Evolutionary conservation across 108 stramenopile genomes (phyloP).

Genomic region (Pseudonitzschia multistriata): DNA sequence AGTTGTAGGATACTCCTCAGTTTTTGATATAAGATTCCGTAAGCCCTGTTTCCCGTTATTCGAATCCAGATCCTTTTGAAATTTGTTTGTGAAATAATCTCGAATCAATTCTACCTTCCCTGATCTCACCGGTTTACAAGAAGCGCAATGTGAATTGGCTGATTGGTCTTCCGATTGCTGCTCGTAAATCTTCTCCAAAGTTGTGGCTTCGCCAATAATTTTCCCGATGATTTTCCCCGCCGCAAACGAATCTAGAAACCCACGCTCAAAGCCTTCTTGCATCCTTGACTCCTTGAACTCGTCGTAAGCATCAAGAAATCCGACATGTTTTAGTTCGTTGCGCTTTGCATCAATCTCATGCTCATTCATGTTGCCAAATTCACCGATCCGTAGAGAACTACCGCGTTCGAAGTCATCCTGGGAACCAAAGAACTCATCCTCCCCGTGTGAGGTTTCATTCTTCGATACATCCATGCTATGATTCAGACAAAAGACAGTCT

Average conservation of each 20-base stretch:
- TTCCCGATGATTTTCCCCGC: slow-evolving; percentile 49
- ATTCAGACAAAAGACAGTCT: too few species aligned
- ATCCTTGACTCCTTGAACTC: slow-evolving; percentile 55
- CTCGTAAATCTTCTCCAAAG: neutral
- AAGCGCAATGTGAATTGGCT: neutral
- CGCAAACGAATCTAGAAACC: slow-evolving; percentile 57
- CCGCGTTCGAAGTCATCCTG: slow-evolving; percentile 17
- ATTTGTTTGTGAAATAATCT: slow-evolving; percentile 13
- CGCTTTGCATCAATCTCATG: slow-evolving; percentile 17
- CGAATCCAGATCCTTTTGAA: slow-evolving; percentile 1
- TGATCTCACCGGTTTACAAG: neutral
- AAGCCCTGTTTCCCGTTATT: neutral
- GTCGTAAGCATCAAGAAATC: slow-evolving; percentile 69
- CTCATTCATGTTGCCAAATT: slow-evolving; percentile 14
- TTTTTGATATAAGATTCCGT: neutral
- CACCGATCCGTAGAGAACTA: neutral
- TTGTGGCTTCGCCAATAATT: slow-evolving; percentile 35
- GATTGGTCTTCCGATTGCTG: neutral
- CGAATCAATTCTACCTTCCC: neutral
- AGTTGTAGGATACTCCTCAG: neutral
- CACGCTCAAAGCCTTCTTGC: slow-evolving; percentile 77
- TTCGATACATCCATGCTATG: too few species aligned
- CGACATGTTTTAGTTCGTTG: slow-evolving; percentile 33
- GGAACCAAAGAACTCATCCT: slow-evolving; percentile 37
- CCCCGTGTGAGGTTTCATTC: too few species aligned